phyloP scores from a whole-genome alignment of 257 asterid species.

The Solanum lignicaule region DNA sequence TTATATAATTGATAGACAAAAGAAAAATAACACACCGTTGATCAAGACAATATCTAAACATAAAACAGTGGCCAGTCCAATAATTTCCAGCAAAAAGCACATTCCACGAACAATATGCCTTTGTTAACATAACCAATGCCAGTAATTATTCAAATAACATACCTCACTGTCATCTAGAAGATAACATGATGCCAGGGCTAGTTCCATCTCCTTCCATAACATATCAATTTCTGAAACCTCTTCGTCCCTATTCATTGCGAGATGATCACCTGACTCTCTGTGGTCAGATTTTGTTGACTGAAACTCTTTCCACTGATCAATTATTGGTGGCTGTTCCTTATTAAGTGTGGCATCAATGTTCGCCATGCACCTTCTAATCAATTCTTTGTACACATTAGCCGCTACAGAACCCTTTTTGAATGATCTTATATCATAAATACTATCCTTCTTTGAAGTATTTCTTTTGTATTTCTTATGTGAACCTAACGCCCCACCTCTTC shows the following conservation, averaged over 20 bases:
- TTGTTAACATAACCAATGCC: background rate
- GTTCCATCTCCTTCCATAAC: slow-evolving; percentile 96
- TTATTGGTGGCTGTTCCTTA: slow-evolving; percentile 55
- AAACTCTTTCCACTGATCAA: slow-evolving; percentile 80
- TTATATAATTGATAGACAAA: background rate
- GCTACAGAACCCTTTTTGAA: slow-evolving; percentile 62
- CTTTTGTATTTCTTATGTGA: slow-evolving; percentile 19
- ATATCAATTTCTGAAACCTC: slow-evolving; percentile 72
- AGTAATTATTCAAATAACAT: background rate
- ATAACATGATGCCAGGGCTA: slow-evolving; percentile 79
- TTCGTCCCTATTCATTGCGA: slow-evolving; percentile 25
- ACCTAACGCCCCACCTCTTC: slow-evolving; percentile 23
- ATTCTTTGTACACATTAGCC: slow-evolving; percentile 74
- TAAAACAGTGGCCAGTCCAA: background rate
- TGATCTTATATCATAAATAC: slow-evolving; percentile 72
- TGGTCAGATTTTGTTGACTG: slow-evolving; percentile 32
- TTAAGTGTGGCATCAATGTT: slow-evolving; percentile 74
- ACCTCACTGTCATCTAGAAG: slow-evolving; percentile 78
- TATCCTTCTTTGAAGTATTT: slow-evolving; percentile 41
- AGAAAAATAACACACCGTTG: background rate
- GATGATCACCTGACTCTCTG: slow-evolving; percentile 25
- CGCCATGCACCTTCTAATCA: slow-evolving; percentile 72
- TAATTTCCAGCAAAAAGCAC: background rate
- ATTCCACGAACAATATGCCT: background rate
- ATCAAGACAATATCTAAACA: background rate